Evolutionary conservation across 176 grass and related monocot species (phyloP).

Genomic region (Cenchrus purpureus): DNA sequence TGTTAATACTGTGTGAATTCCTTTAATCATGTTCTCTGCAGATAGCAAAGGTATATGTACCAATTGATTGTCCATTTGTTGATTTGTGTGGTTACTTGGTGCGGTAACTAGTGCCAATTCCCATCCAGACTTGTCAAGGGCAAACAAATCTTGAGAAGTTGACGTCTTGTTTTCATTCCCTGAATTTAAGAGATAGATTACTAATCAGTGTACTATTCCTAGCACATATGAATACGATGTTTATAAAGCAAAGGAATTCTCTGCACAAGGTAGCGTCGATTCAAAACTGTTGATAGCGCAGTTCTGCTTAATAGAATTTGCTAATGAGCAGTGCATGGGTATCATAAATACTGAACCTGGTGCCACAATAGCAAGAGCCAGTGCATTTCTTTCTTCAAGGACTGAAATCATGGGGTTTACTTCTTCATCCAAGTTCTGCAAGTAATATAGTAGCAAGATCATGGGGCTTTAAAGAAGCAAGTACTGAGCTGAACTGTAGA

Average conservation of each 20-base stretch:
- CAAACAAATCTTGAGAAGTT: slow-evolving; percentile 65
- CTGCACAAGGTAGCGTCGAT: background rate
- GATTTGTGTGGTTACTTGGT: slow-evolving; percentile 75
- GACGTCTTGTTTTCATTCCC: slow-evolving; percentile 63
- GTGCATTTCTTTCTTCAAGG: slow-evolving; percentile 82
- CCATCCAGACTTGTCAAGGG: slow-evolving; percentile 73
- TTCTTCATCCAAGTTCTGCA: slow-evolving; percentile 88
- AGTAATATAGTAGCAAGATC: slow-evolving; percentile 9
- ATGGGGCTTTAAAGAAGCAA: slow-evolving; percentile 13
- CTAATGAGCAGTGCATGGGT: slow-evolving; percentile 4
- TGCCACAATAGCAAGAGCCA: slow-evolving; percentile 80
- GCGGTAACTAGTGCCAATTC: slow-evolving; percentile 77
- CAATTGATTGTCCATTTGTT: slow-evolving; percentile 66
- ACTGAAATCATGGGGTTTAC: slow-evolving; percentile 74
- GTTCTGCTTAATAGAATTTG: background rate
- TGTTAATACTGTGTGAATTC: background rate
- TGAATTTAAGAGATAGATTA: slow-evolving; percentile 44
- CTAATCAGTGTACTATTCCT: slow-evolving; percentile 1
- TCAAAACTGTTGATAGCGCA: background rate
- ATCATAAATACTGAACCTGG: slow-evolving; percentile 56
- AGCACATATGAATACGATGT: background rate
- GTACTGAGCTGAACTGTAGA: background rate
- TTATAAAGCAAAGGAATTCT: slow-evolving; percentile 21
- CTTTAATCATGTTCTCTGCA: background rate
- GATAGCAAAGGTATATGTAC: slow-evolving; percentile 42